These are phyloP conservation scores for Pseudogymnoascus verrucosus DNA, from an alignment of 2,329 filamentous ascomycete species.

Conservation along the genomic window DNA sequence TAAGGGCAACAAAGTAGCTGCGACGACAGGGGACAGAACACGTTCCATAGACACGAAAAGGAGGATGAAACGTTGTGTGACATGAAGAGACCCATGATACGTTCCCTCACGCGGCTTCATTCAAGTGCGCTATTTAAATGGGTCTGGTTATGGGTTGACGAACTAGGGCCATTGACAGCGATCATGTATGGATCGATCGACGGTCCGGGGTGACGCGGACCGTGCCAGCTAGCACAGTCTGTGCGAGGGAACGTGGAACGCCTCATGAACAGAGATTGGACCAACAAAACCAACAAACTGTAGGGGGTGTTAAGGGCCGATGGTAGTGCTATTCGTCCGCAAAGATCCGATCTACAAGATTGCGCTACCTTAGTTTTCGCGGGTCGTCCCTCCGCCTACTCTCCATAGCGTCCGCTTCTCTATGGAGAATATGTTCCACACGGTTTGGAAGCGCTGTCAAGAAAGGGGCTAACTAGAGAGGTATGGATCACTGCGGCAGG, in stretches of 20 bases:
- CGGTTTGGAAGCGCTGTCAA: no score
- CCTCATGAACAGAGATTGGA: neutral
- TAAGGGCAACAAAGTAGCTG: neutral
- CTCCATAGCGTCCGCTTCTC: neutral
- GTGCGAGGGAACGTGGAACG: neutral
- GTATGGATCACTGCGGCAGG: neutral
- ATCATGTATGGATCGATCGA: neutral
- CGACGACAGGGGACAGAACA: neutral
- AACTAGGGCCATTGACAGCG: neutral
- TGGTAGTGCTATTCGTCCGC: neutral
- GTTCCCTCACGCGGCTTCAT: neutral
- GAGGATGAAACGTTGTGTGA: neutral
- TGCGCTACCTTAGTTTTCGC: neutral
- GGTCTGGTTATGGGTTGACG: neutral
- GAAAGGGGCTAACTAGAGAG: neutral
- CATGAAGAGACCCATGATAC: neutral
- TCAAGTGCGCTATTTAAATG: neutral
- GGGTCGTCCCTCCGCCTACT: neutral
- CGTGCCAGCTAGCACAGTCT: neutral
- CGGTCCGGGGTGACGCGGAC: neutral
- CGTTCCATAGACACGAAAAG: neutral
- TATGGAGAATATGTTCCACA: no score
- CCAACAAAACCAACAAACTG: neutral
- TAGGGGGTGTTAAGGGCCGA: neutral
- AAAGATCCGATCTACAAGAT: neutral